phyloP scores from a whole-genome alignment of 306 rosid species.

The Lathyrus oleraceus region DNA sequence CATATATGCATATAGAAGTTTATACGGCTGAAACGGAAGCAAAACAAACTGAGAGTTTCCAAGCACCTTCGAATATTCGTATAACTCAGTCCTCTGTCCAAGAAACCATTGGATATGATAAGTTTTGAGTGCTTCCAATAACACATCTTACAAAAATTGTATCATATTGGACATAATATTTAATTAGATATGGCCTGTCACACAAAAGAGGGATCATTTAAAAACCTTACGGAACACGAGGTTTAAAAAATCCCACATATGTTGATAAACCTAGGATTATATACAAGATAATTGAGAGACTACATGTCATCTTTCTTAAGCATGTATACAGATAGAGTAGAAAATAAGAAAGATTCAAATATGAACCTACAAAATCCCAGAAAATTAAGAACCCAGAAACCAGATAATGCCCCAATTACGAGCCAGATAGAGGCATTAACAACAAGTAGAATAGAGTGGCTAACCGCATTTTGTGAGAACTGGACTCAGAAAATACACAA shows the following conservation, averaged over 20 bases:
- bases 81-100: slow-evolving; percentile 91
- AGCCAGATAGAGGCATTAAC: neutral
- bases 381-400: neutral
- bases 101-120: slow-evolving; percentile 30
- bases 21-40: slow-evolving; percentile 92
- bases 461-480: neutral
- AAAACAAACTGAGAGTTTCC: slow-evolving; percentile 92
- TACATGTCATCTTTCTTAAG: neutral
- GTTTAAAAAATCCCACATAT: slow-evolving; percentile 18
- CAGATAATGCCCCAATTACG: neutral
- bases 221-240: slow-evolving; percentile 12
- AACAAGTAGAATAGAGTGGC: slow-evolving; percentile 7
- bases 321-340: neutral
- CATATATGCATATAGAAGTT: slow-evolving; percentile 85
- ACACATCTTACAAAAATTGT: slow-evolving; percentile 7
- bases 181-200: slow-evolving; percentile 16
- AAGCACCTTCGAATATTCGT: slow-evolving; percentile 89
- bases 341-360: neutral
- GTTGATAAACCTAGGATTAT: neutral
- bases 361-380: slow-evolving; percentile 8
- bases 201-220: neutral
- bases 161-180: neutral
- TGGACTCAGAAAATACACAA: slow-evolving; percentile 7
- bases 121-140: slow-evolving; percentile 19
- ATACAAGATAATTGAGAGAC: neutral